Conservation (phyloP, 2,329 filamentous ascomycete species). For the Chaetomiaceae sp. region DNA sequence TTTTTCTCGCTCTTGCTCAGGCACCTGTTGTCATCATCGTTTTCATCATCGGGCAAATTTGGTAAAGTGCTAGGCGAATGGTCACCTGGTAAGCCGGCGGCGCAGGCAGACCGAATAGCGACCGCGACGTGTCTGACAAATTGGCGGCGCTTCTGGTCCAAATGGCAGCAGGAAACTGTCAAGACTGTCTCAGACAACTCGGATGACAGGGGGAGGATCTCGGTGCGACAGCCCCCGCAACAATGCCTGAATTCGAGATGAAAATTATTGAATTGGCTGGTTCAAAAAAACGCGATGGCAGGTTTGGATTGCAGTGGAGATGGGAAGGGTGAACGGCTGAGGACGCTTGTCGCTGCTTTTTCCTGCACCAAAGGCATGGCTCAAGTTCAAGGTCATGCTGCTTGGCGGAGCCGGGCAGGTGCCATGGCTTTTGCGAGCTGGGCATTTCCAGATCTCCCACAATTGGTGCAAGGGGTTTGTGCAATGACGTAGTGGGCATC, state of each 20-base stretch:
- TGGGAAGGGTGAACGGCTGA: neutral
- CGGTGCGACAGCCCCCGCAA: neutral
- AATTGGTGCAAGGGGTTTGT: conserved; percentile 4
- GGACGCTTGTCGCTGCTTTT: neutral
- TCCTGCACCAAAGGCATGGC: too few species aligned
- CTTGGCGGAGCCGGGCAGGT: conserved; percentile 9
- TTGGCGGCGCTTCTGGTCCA: neutral
- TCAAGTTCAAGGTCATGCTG: conserved; percentile 3
- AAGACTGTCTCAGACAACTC: neutral
- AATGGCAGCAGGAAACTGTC: neutral
- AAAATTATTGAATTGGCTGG: too few species aligned
- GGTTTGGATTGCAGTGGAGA: neutral
- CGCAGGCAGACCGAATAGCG: neutral
- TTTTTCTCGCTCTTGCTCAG: conserved; percentile 21
- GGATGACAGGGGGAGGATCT: neutral
- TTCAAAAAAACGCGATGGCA: neutral
- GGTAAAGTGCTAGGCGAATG: conserved; percentile 2
- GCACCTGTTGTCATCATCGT: conserved; percentile 28
- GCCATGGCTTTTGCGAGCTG: neutral
- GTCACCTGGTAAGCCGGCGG: conserved; percentile 1
- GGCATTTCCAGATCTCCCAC: conserved; percentile 6
- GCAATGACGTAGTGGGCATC: conserved; percentile 23
- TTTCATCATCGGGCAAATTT: conserved; percentile 24
- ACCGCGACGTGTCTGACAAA: neutral
- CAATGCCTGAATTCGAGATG: neutral